These are phyloP conservation scores for Tetracentron sinense DNA, from an alignment of 164 flowering plant species.

Conservation along the genomic window DNA sequence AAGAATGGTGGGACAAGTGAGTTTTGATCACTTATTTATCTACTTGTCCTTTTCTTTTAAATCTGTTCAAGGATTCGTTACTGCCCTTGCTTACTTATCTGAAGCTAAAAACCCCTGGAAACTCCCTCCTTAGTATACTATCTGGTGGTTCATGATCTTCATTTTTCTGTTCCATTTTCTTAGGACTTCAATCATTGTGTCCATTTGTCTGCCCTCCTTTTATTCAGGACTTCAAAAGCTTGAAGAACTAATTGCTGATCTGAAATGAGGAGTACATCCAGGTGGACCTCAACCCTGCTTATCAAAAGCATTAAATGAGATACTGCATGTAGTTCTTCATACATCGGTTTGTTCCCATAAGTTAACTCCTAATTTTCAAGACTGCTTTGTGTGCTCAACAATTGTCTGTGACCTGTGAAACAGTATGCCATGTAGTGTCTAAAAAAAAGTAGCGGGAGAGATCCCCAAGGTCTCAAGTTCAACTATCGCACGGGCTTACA, in stretches of 20 bases:
- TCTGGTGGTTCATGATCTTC: background rate
- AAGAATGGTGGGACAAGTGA: conserved; percentile 53
- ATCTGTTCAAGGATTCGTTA: background rate
- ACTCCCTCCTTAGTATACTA: background rate
- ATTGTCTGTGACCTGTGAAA: background rate
- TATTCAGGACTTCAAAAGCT: conserved; percentile 51
- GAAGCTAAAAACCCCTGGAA: background rate
- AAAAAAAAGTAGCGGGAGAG: too few relatives aligned
- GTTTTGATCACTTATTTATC: conserved; percentile 1
- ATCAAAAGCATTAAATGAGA: conserved; percentile 69
- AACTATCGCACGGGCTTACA: too few relatives aligned
- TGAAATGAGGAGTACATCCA: conserved; percentile 64
- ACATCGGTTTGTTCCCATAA: background rate
- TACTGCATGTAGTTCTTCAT: conserved; percentile 55
- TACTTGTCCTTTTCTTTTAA: background rate
- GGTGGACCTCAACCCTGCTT: conserved; percentile 85
- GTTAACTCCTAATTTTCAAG: background rate
- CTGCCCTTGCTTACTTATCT: background rate
- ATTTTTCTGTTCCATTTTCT: background rate
- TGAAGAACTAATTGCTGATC: conserved; percentile 72
- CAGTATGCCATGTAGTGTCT: too few relatives aligned
- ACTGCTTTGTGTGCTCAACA: background rate
- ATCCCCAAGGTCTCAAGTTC: too few relatives aligned
- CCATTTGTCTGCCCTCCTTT: background rate
- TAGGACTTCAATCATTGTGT: background rate